phyloP scores from a whole-genome alignment of 2,329 filamentous ascomycete species.

The Mycosphaerella arachidis region DNA sequence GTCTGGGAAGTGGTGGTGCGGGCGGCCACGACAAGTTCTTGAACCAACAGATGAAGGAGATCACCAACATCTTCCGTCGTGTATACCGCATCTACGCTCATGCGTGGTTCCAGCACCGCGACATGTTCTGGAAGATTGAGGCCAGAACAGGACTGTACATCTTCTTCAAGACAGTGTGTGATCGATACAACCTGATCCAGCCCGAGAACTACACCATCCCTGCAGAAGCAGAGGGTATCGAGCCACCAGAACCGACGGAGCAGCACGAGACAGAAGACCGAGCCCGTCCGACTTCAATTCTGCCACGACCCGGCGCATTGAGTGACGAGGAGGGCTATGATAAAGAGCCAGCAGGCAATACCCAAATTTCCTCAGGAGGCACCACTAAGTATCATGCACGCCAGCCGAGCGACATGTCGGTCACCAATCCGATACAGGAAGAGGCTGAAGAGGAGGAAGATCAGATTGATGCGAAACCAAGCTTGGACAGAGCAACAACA shows the following conservation, averaged over 20 bases:
- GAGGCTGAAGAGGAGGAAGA: conserved; percentile 59
- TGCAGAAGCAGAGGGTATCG: conserved; percentile 78
- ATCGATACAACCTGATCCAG: conserved; percentile 81
- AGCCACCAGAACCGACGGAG: conserved; percentile 37
- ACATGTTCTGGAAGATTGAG: conserved; percentile 93
- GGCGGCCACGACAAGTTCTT: conserved; percentile 32
- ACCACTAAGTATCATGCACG: conserved; percentile 82
- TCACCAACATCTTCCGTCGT: conserved; percentile 91
- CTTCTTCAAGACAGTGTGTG: conserved; percentile 95
- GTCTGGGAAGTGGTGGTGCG: conserved; percentile 42
- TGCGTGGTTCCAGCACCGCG: conserved; percentile 95
- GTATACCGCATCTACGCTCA: conserved; percentile 97
- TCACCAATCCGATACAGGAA: conserved; percentile 77
- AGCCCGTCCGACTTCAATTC: conserved; percentile 13
- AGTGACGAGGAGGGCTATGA: conserved; percentile 16
- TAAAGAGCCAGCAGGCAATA: conserved; percentile 36
- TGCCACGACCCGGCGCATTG: conserved; percentile 14
- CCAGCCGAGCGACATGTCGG: conserved; percentile 71
- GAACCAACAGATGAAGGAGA: conserved; percentile 66
- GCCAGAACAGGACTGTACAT: conserved; percentile 86
- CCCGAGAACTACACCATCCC: conserved; percentile 96
- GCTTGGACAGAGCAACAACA: conserved; percentile 26
- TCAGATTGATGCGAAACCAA: conserved; percentile 17
- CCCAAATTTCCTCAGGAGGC: conserved; percentile 52
- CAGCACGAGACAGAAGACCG: conserved; percentile 7